phyloP scores from a whole-genome alignment of 73 alveolate genomes.

The Stentor coeruleus region DNA sequence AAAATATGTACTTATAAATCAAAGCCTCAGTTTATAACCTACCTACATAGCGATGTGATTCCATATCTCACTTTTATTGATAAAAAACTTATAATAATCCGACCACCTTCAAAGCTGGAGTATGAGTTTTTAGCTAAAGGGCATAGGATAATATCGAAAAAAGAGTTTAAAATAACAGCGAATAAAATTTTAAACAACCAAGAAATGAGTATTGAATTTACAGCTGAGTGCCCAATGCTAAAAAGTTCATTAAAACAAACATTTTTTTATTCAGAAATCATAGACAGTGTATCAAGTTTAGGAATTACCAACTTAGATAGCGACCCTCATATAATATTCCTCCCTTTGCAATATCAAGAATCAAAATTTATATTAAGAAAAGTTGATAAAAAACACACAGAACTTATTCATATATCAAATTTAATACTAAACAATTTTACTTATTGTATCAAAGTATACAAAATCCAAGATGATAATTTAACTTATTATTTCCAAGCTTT shows the following conservation, averaged over 20 bases:
- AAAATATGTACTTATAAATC: background rate
- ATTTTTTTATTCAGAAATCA: background rate
- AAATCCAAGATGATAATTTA: background rate
- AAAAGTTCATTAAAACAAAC: background rate
- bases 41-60: background rate
- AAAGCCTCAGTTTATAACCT: background rate
- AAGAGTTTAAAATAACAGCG: background rate
- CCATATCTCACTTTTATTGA: background rate
- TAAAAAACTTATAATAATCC: background rate
- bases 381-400: background rate
- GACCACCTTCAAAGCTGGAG: background rate
- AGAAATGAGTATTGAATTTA: background rate
- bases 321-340: background rate
- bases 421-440: too few species aligned
- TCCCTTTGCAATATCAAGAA: background rate
- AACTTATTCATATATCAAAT: background rate
- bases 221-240: background rate
- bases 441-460: background rate
- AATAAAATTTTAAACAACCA: too few species aligned
- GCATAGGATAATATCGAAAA: background rate
- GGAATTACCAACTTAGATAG: background rate
- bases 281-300: too few species aligned
- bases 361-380: background rate
- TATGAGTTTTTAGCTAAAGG: background rate
- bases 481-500: background rate